These are phyloP conservation scores for Agroathelia rolfsii DNA, from an alignment of 1,284 basidiomycete species.

Conservation along the genomic window DNA sequence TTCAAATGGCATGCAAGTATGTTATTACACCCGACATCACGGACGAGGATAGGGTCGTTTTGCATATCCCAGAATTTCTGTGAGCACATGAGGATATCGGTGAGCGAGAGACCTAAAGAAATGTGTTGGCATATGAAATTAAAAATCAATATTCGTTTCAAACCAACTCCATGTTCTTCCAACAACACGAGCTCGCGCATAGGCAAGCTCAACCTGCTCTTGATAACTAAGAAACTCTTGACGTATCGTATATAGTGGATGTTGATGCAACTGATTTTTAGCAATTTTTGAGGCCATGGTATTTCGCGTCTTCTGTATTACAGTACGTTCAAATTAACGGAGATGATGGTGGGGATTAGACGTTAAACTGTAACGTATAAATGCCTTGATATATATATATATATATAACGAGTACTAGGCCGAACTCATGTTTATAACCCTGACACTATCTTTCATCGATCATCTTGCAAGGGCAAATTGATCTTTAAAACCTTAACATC, in stretches of 20 bases:
- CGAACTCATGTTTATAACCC: too few relatives aligned
- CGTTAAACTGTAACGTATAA: too few relatives aligned
- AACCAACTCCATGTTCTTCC: constrained; percentile 37
- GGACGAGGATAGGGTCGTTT: constrained; percentile 36
- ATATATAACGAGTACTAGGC: too few relatives aligned
- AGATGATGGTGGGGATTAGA: too few relatives aligned
- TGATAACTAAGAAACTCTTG: constrained; percentile 33
- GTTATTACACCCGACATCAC: constrained; percentile 39
- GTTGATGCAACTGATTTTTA: constrained; percentile 27
- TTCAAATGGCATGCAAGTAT: constrained; percentile 38
- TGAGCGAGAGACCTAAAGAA: constrained; percentile 27
- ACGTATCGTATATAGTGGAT: constrained; percentile 34
- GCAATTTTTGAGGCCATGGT: too few relatives aligned
- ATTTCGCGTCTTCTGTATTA: too few relatives aligned
- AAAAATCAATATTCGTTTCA: too few relatives aligned
- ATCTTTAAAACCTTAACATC: too few relatives aligned
- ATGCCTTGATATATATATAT: too few relatives aligned
- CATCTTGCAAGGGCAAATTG: too few relatives aligned
- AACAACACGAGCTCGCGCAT: constrained; percentile 34
- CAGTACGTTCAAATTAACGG: too few relatives aligned
- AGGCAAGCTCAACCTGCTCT: constrained; percentile 35
- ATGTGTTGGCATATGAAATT: constrained; percentile 3
- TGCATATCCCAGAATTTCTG: constrained; percentile 37
- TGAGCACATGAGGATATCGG: constrained; percentile 36
- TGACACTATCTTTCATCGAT: too few relatives aligned